Conservation (phyloP, 441 rosid genomes). For the Corymbia calophylla region DNA sequence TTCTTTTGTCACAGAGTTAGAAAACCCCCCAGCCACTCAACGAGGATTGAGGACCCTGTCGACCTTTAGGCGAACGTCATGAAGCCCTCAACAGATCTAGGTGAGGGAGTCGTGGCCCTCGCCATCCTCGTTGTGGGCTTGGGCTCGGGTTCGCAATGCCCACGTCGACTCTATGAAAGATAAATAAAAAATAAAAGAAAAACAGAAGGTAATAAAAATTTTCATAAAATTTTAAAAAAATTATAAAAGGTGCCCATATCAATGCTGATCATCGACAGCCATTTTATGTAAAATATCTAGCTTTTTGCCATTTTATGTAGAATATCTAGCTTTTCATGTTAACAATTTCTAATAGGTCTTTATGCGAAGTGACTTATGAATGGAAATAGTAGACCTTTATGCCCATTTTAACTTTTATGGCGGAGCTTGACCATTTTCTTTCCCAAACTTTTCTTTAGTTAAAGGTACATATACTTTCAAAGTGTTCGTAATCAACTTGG, state of each 20-base stretch:
- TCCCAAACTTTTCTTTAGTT: background rate
- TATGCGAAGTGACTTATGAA: background rate
- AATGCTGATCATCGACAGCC: no score
- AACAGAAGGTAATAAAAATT: accelerated
- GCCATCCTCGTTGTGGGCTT: accelerated
- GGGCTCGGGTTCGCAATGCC: accelerated
- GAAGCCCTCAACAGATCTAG: background rate
- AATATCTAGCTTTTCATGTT: accelerated
- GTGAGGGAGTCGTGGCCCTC: background rate
- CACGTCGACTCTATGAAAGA: accelerated
- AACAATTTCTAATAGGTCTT: no score
- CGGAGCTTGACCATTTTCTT: background rate
- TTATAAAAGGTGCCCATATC: no score
- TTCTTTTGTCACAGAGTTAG: accelerated
- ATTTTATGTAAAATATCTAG: accelerated
- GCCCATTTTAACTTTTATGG: background rate
- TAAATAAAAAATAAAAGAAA: no score
- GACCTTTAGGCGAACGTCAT: background rate
- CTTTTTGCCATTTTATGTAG: no score
- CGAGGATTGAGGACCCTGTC: background rate
- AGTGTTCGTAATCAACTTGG: background rate
- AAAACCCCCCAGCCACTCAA: no score
- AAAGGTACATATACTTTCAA: background rate
- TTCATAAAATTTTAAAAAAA: no score
- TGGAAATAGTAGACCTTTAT: background rate